Base-by-base conservation (phyloP, 2,329 filamentous ascomycete genomes). In the Ceratocystis smalleyi region DNA sequence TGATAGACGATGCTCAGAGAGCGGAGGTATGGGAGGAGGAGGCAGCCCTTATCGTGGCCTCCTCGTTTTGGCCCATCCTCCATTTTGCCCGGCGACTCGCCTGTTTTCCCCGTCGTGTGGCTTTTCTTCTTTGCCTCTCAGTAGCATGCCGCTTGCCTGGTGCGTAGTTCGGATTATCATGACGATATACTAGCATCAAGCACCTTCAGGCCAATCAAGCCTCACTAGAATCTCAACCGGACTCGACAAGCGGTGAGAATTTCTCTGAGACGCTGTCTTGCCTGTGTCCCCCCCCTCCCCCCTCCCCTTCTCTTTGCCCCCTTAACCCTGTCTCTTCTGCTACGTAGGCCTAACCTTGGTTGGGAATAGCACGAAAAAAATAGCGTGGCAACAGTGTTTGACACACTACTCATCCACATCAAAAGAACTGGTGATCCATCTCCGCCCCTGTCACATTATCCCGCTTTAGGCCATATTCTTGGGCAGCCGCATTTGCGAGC, bases 221-320 rank as follows among this genome's bases (percentile, higher is more conserved):
- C 10, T 15, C 12, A 12, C 3, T 3, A 40, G 35, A 40, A 40
- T 40, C 35, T 40, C 35, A 40, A 40, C 35, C 35, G 27, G 54
- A 35, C 54, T 57, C 54, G 54, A 57, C 30, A 35, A 57, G 54
- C 54, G 54, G 54, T 57, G 54, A 57, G 54, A 35, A 35, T 35
- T n/a, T 57, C 54, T 57, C 54, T 35, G 54, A 57, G 47, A 51
- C 47, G 45, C 24, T 51, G 47, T 51, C 47, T 51, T 24, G 47
- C 47, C 10, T 27, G 3, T 27, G 19, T 24, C 22, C 15, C 47
- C 5, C 47, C 17, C 19, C 43, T 8, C 15, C 47, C 5, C 47
- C 17, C 19, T 15, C n/a, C n/a, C 45, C n/a, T 19, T 7, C 43
- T n/a, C 17, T 19, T 19, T 47, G 3, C 43, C 43, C 19, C 45